A percentile compares a stretch with the other conserved stretches of the same genome.
Evolutionary conservation across 768 basidiomycete genomes (phyloP).

Genomic region (Leccinum uliginosum): DNA sequence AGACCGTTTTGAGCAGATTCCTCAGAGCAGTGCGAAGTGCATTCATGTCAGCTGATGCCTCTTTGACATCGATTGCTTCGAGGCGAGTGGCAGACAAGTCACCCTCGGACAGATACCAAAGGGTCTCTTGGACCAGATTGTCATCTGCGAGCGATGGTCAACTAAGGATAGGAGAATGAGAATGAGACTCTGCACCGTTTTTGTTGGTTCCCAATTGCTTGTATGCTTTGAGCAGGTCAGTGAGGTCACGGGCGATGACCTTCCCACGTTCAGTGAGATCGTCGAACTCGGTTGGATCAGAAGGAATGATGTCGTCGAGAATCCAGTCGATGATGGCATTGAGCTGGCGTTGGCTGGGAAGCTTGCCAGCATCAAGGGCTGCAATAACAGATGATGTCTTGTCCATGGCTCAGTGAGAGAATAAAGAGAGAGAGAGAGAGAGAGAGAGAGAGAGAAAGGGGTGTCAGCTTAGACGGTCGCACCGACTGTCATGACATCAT

Average conservation of each 20-base stretch:
- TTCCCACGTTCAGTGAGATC: conserved; percentile 55
- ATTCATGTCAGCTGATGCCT: conserved; percentile 46
- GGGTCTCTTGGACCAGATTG: conserved; percentile 57
- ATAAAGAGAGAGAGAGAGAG: background rate
- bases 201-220: conserved; percentile 51
- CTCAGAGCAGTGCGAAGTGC: conserved; percentile 48
- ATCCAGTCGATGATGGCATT: conserved; percentile 52
- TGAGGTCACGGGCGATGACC: conserved; percentile 45
- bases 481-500: background rate
- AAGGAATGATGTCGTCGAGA: conserved; percentile 43
- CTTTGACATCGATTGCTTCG: conserved; percentile 36
- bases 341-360: conserved; percentile 59
- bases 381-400: conserved; percentile 57
- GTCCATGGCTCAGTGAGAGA: conserved; percentile 46
- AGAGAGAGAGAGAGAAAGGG: background rate
- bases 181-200: conserved; percentile 41
- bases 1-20: conserved; percentile 48
- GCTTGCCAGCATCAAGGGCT: conserved; percentile 67
- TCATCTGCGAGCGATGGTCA: conserved; percentile 41
- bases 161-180: background rate
- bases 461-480: background rate
- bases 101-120: conserved; percentile 60
- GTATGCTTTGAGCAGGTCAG: conserved; percentile 54
- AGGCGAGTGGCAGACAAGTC: conserved; percentile 42
- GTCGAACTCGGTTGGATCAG: conserved; percentile 35